Percentiles rank a stretch among this genome's conserved stretches.
Evolutionary conservation across 768 basidiomycete species (phyloP).

Genomic region (Leucocoprinus sp.): DNA sequence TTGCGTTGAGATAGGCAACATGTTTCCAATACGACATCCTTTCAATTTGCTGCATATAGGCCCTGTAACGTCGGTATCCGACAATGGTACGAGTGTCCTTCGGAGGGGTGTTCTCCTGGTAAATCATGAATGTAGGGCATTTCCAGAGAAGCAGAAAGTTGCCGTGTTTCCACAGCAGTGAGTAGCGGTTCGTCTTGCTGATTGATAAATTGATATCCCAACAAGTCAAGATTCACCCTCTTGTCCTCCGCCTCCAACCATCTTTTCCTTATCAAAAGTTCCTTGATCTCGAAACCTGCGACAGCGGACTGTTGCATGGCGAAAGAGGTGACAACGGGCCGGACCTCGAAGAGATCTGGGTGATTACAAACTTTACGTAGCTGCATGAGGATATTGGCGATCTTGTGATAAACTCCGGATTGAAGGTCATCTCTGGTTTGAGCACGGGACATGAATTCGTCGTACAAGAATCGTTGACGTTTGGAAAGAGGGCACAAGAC

Average conservation of each 20-base stretch:
- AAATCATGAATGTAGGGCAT: constrained; percentile 46
- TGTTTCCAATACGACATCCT: constrained; percentile 59
- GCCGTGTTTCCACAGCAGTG: constrained; percentile 42
- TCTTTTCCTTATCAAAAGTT: constrained; percentile 74
- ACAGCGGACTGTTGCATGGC: constrained; percentile 66
- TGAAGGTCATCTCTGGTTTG: constrained; percentile 76
- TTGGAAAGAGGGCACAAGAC: constrained; percentile 85
- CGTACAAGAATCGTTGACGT: constrained; percentile 89
- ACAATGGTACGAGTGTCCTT: constrained; percentile 67
- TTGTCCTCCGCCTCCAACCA: constrained; percentile 51
- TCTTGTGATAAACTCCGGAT: constrained; percentile 82
- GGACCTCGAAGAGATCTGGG: constrained; percentile 86
- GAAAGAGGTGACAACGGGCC: constrained; percentile 75
- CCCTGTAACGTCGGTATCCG: constrained; percentile 55
- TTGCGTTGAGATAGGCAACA: constrained; percentile 62
- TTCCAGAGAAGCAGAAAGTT: constrained; percentile 50
- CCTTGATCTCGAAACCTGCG: constrained; percentile 80
- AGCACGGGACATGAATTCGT: constrained; percentile 90
- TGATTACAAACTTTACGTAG: constrained; percentile 95
- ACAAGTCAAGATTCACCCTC: constrained; percentile 47
- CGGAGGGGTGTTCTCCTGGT: constrained; percentile 59
- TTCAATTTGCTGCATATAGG: constrained; percentile 40
- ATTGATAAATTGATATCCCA: constrained; percentile 58
- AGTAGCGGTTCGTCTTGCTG: constrained; percentile 45
- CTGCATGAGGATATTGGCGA: constrained; percentile 96